Evolutionary conservation across 176 grass and related monocot species (phyloP), one percentile per base, ranked within the genome.

Genomic region (Eremochloa ophiuroides): DNA sequence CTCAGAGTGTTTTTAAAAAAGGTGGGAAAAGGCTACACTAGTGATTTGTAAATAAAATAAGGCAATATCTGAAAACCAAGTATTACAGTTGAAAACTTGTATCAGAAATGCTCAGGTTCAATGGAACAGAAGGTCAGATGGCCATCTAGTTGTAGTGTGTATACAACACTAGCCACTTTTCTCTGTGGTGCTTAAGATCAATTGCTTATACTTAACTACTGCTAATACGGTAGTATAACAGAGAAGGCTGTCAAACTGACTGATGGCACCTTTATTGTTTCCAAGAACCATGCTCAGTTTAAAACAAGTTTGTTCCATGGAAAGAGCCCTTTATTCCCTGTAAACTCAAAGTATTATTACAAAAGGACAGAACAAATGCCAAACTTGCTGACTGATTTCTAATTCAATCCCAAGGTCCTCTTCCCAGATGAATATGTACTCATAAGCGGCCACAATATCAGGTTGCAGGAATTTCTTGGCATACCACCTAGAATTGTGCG

Each of bases 281-380:
- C 35, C 13, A 33, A 27, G 2, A 75, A 60, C 56, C 5, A 48
- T 40, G 53, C 11, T 51, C 28, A 62, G 50, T n/a, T 53, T 55
- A 62, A 69, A 62, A 74, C 35, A 29, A 7, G 18, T 65, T 65
- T 77, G 44, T 42, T 73, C 16, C 11, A 65, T 34, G 30, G 27
- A 46, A 77, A 31, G 10, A 71, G 23, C 31, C 47, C 59, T 80
- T 86, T 74, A 74, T 80, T 86, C 66, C 30, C 56, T 4, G 10
- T 34, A 62, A 69, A 80, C 38, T 13, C 9, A 33, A 62, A 89
- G 23, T n/a, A n/a, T n/a, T 81, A 58, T 53, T 28, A 25, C 65
- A 74, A 30, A 7, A 59, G 48, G 50, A 29, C 14, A 75, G 71
- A 76, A 89, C 63, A 81, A 28, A 76, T 76, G 76, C 76, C 82